These are phyloP conservation scores for Phytophthora crassamura DNA, from an alignment of 352 stramenopile species.

Conservation along the genomic window DNA sequence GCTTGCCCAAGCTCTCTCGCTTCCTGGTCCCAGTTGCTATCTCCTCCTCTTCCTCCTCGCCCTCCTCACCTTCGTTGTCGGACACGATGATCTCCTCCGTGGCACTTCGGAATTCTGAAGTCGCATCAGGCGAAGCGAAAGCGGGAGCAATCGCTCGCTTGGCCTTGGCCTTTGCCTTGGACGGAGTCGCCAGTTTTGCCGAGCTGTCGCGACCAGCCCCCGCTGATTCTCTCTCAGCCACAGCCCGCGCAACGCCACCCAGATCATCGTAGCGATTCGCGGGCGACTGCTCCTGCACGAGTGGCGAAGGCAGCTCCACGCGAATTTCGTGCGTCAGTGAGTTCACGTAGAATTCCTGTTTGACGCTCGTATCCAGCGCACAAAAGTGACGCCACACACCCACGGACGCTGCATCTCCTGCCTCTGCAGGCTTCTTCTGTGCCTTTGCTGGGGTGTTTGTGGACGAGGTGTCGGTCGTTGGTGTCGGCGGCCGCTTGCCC, in stretches of 20 bases:
- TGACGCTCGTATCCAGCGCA: constrained; percentile 54
- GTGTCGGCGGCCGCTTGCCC: constrained; percentile 35
- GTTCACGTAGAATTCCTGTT: constrained; percentile 83
- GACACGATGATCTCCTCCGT: constrained; percentile 47
- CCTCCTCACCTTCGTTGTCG: constrained; percentile 35
- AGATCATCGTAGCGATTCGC: constrained; percentile 62
- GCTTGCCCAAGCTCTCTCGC: constrained; percentile 35
- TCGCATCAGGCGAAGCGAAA: constrained; percentile 54
- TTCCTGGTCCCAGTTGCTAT: constrained; percentile 8
- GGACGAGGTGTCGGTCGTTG: constrained; percentile 22
- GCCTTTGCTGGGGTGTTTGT: constrained; percentile 24
- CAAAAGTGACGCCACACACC: constrained; percentile 79
- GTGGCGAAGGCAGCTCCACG: constrained; percentile 54
- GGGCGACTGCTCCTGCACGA: constrained; percentile 59
- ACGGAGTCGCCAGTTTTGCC: constrained; percentile 23
- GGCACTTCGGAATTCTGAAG: constrained; percentile 39
- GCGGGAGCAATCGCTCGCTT: constrained; percentile 47
- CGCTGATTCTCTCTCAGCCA: constrained; percentile 31
- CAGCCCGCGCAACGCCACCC: constrained; percentile 26
- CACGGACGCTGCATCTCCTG: constrained; percentile 30
- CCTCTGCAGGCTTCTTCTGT: constrained; percentile 14
- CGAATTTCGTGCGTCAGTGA: constrained; percentile 79
- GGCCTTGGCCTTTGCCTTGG: constrained; percentile 33
- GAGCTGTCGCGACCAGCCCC: neutral
- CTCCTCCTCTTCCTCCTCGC: constrained; percentile 22